Conservation (phyloP, 1,284 basidiomycete species). For the Pyrrhoderma noxium region DNA sequence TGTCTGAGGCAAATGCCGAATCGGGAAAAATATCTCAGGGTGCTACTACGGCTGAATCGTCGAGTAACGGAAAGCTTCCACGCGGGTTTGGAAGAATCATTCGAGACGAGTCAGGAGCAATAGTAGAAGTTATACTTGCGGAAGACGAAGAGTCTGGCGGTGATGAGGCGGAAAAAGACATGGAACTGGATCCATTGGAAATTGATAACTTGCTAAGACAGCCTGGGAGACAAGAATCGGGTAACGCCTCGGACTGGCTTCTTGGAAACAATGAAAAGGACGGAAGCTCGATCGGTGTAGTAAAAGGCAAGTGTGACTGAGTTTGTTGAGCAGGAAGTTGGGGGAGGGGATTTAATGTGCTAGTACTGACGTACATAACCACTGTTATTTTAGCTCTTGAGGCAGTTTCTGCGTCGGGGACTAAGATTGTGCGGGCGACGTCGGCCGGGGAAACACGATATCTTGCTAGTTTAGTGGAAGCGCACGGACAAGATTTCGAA, state of each 20-base stretch:
- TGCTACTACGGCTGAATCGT: neutral
- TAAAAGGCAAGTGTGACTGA: no score
- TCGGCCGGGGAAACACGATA: slow-evolving; percentile 67
- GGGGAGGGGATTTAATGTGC: neutral
- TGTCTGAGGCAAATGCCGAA: slow-evolving; percentile 14
- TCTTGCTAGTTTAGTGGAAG: slow-evolving; percentile 60
- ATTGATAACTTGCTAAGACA: slow-evolving; percentile 26
- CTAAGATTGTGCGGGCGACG: slow-evolving; percentile 50
- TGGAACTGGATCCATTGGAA: slow-evolving; percentile 28
- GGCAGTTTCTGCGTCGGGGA: slow-evolving; percentile 35
- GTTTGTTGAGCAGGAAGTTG: neutral
- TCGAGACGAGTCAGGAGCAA: slow-evolving; percentile 75
- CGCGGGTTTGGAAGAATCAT: slow-evolving; percentile 81
- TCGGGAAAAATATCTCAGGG: neutral
- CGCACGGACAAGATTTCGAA: slow-evolving; percentile 68
- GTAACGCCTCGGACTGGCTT: slow-evolving; percentile 25
- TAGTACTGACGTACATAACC: neutral
- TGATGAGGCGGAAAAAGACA: slow-evolving; percentile 24
- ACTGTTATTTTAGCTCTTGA: slow-evolving; percentile 37
- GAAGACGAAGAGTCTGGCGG: slow-evolving; percentile 36
- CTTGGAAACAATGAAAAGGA: slow-evolving; percentile 23
- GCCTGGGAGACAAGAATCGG: slow-evolving; percentile 22
- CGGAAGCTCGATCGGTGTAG: slow-evolving; percentile 21
- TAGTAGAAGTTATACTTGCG: slow-evolving; percentile 69
- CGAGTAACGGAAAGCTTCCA: slow-evolving; percentile 31